Base-by-base conservation (phyloP, 106 monocot species). In the Dioscorea dumetorum region DNA sequence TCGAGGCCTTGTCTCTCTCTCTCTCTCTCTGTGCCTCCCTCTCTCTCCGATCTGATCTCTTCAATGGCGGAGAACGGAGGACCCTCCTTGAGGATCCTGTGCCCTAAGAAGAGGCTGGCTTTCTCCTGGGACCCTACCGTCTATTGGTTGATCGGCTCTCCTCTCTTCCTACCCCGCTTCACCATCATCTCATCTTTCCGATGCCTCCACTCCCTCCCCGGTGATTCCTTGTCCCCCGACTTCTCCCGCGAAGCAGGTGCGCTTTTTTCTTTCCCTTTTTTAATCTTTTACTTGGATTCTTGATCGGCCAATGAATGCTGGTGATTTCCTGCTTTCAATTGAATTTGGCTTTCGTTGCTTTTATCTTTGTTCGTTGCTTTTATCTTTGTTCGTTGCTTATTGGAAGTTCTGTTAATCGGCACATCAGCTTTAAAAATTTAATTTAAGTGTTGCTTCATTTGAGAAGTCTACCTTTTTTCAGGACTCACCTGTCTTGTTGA, bases 101-200 rank as follows among this genome's bases (percentile, higher is more conserved):
- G 74, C 69, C 32, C 34, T 24, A 57, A 19, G 56, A 63, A 23
- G 64, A 57, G 69, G 22, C 28, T 41, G 23, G 6, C 23, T 22
- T 23, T 50, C 34, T 48, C 28, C 23, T 13, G n/a, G 18, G 62
- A 79, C 20, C 53, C 65, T 34, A 67, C 61, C 4, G 11, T 81
- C 16, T 65, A 58, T 32, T 81, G 81, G 81, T 53, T 81, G 49
- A 58, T 81, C 57, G 81, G 81, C 10, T 81, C 81, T 4, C 71
- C 71, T 6, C 70, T n/a, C 52, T 76, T 76, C 62, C 41, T 81
- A 33, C 81, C 81, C 24, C 76, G 28, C 4, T 61, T 67, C 71
- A 81, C 81, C 41, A 58, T 81, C 49, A 53, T 76, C 31, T 76
- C 81, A 32, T 20, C 67, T 33, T 49, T 76, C 62, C 64, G 71